Conservation (phyloP, 1,139 yeast species). For the Candida sp. region DNA sequence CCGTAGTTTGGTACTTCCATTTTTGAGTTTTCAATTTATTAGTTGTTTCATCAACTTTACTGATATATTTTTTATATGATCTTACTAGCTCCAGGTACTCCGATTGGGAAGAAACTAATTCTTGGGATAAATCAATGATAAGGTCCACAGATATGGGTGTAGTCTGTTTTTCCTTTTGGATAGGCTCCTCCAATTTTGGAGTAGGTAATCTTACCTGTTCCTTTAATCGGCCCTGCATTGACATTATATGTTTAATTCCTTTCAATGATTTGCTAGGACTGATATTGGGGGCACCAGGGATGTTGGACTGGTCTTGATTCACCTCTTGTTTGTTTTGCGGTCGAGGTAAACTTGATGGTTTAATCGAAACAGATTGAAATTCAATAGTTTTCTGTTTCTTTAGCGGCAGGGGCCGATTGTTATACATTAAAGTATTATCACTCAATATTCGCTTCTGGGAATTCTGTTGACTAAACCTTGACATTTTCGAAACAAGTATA, state of each 20-base stretch:
- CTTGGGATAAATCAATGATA: conserved; percentile 1
- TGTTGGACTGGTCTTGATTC: conserved; percentile 2
- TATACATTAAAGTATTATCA: neutral
- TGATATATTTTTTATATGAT: conserved; percentile 3
- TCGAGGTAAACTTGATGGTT: conserved; percentile 7
- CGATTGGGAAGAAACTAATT: conserved; percentile 2
- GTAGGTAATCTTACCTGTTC: neutral
- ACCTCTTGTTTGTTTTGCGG: conserved; percentile 4
- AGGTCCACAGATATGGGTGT: neutral
- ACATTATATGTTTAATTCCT: conserved; percentile 6
- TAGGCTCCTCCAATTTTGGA: neutral
- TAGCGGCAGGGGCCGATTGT: neutral
- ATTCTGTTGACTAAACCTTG: neutral
- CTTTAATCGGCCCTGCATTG: conserved; percentile 3
- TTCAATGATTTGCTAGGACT: conserved; percentile 5
- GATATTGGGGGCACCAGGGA: conserved; percentile 5
- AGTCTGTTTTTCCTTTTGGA: neutral
- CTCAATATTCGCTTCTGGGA: conserved; percentile 4
- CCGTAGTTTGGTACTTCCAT: conserved; percentile 22
- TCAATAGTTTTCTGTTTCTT: conserved; percentile 7
- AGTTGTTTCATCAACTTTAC: conserved; percentile 15
- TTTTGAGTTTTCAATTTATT: conserved; percentile 14
- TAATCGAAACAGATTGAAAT: conserved; percentile 8
- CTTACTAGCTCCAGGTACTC: neutral
- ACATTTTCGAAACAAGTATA: conserved; percentile 6